These are phyloP conservation scores for Pugionium cornutum DNA, from an alignment of 345 rosid genomes.

Conservation along the genomic window DNA sequence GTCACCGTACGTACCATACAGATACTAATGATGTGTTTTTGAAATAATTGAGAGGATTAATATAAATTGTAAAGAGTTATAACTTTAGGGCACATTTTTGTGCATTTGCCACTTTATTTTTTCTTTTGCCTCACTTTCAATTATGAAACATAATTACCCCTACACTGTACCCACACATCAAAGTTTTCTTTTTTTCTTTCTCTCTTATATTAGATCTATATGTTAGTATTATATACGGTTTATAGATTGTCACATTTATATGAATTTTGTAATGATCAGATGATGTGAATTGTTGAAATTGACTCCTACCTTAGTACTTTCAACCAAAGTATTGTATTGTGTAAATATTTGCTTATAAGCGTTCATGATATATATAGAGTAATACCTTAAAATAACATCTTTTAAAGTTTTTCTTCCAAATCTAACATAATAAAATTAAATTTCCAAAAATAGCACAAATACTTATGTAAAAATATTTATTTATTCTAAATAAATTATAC, in stretches of 20 bases:
- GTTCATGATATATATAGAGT: neutral
- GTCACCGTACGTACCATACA: conserved; percentile 42
- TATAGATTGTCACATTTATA: neutral
- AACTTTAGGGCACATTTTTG: conserved; percentile 39
- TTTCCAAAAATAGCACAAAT: too few species aligned
- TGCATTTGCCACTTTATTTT: conserved; percentile 29
- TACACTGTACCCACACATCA: conserved; percentile 24
- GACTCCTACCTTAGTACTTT: neutral
- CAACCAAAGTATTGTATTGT: too few species aligned
- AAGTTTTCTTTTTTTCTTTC: neutral
- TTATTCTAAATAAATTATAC: too few species aligned
- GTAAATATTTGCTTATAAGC: neutral
- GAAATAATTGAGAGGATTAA: conserved; percentile 32
- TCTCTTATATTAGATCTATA: neutral
- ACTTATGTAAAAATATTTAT: too few species aligned
- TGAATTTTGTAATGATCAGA: conserved; percentile 4
- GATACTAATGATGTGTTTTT: conserved; percentile 29
- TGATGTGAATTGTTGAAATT: neutral
- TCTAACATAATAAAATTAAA: too few species aligned
- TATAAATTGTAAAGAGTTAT: conserved; percentile 28
- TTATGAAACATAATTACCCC: conserved; percentile 35
- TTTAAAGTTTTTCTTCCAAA: too few species aligned
- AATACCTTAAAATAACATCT: too few species aligned
- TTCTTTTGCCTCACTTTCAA: conserved; percentile 19
- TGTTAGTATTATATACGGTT: neutral